These are phyloP conservation scores for Fagopyrum esculentum DNA, from an alignment of 148 eudicot genomes.

Conservation along the genomic window DNA sequence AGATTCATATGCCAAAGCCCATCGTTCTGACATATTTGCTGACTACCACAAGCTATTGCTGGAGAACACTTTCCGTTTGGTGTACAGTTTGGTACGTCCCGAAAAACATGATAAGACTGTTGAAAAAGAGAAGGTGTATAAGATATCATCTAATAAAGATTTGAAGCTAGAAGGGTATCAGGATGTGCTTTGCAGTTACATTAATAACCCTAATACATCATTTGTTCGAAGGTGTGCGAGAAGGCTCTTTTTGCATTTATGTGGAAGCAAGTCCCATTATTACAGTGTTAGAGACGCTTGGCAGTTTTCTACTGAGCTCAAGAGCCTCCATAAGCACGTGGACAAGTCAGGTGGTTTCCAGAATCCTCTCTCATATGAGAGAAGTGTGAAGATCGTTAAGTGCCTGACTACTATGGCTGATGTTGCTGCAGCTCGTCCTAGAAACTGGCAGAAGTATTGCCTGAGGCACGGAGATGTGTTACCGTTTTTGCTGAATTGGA, in stretches of 20 bases:
- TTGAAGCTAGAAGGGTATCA: constrained; percentile 96
- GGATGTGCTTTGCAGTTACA: constrained; percentile 98
- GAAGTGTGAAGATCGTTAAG: constrained; percentile 91
- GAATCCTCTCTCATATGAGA: constrained; percentile 76
- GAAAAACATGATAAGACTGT: constrained; percentile 91
- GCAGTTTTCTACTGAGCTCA: constrained; percentile 92
- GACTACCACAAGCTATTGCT: constrained; percentile 91
- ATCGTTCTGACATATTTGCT: constrained; percentile 74
- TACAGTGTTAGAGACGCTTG: constrained; percentile 93
- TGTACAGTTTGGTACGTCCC: constrained; percentile 92
- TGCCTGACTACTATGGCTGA: constrained; percentile 86
- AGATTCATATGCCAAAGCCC: constrained; percentile 95
- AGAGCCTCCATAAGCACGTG: constrained; percentile 80
- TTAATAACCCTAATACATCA: constrained; percentile 79
- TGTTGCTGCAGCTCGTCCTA: constrained; percentile 93
- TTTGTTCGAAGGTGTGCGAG: constrained; percentile 93
- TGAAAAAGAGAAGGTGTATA: constrained; percentile 79
- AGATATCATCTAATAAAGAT: constrained; percentile 62
- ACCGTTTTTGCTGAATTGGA: constrained; percentile 71
- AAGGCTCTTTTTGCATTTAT: constrained; percentile 89
- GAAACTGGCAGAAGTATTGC: constrained; percentile 99
- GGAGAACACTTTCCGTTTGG: constrained; percentile 87
- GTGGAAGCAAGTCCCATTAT: constrained; percentile 98
- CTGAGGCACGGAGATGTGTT: constrained; percentile 81
- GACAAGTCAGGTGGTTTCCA: constrained; percentile 84